Evolutionary conservation across 148 eudicot species (phyloP).

Genomic region (Selenicereus undatus): DNA sequence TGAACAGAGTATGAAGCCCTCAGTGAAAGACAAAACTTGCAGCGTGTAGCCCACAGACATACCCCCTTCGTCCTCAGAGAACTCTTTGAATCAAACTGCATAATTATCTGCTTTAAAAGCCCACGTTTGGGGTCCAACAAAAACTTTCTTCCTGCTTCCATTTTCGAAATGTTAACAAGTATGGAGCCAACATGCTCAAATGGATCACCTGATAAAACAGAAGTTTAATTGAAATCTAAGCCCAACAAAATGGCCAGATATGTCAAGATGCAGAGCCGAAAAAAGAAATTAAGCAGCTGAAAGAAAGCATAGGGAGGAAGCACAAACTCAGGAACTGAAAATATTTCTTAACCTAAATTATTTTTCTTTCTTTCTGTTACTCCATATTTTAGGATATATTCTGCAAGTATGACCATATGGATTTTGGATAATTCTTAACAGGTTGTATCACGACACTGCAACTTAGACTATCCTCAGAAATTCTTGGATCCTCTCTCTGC

Average conservation of each 20-base stretch:
- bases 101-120: constrained; percentile 76
- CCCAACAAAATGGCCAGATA: not conserved
- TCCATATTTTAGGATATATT: not conserved
- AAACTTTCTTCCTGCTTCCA: constrained; percentile 72
- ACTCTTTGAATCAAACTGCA: constrained; percentile 86
- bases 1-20: constrained; percentile 4
- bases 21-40: not conserved
- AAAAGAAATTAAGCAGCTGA: not conserved
- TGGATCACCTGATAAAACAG: constrained; percentile 65
- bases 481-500: not conserved
- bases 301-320: not conserved
- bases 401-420: not conserved
- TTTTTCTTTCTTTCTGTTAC: not conserved
- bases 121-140: constrained; percentile 85
- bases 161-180: constrained; percentile 83
- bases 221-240: constrained; percentile 19
- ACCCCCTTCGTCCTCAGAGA: constrained; percentile 83
- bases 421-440: not conserved
- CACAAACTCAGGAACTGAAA: not conserved
- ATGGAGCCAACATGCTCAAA: constrained; percentile 94
- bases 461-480: not conserved
- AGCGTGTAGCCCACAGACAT: constrained; percentile 19
- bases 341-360: not conserved
- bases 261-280: not conserved
- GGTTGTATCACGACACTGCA: not conserved